Evolutionary conservation across 441 rosid species (phyloP).

Genomic region (Pelargonium cotyledonis): DNA sequence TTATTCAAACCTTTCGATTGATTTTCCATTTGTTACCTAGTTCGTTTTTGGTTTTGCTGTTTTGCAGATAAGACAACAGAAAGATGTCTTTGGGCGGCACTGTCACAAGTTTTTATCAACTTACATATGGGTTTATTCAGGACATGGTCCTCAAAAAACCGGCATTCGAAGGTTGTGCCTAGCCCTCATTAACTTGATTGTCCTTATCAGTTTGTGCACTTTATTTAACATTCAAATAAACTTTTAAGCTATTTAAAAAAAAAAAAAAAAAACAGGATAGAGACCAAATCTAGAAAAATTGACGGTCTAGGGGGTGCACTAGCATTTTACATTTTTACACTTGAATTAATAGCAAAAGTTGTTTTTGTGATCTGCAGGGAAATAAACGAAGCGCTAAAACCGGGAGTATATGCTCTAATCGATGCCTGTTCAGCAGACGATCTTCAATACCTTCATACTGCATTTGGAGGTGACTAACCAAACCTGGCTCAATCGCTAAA

Average conservation of each 20-base stretch:
- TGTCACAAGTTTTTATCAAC: constrained; percentile 69
- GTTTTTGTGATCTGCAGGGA: constrained; percentile 48
- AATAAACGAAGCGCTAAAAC: constrained; percentile 74
- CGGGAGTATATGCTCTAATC: constrained; percentile 81
- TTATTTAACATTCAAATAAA: not conserved
- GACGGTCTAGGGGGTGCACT: no score
- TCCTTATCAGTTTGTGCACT: not conserved
- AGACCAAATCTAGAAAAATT: no score
- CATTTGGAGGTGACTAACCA: constrained; percentile 64
- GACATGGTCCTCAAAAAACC: constrained; percentile 56
- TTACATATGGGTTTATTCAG: constrained; percentile 73
- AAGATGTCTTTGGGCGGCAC: constrained; percentile 59
- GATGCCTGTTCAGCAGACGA: constrained; percentile 76
- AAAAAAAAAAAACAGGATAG: no score
- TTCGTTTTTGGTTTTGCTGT: constrained; percentile 16
- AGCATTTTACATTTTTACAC: no score
- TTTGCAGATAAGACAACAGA: constrained; percentile 83
- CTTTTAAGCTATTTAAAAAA: no score
- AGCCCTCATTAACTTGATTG: constrained; percentile 2
- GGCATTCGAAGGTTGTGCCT: constrained; percentile 63
- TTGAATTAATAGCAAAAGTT: not conserved
- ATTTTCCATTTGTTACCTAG: constrained; percentile 5
- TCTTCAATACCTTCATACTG: constrained; percentile 74
- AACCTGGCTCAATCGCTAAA: no score
- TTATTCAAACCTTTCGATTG: not conserved